Percentiles rank a stretch among this genome's conserved stretches.
Conservation (phyloP, 1,139 yeast genomes). For the Zygotorulaspora mrakii region DNA sequence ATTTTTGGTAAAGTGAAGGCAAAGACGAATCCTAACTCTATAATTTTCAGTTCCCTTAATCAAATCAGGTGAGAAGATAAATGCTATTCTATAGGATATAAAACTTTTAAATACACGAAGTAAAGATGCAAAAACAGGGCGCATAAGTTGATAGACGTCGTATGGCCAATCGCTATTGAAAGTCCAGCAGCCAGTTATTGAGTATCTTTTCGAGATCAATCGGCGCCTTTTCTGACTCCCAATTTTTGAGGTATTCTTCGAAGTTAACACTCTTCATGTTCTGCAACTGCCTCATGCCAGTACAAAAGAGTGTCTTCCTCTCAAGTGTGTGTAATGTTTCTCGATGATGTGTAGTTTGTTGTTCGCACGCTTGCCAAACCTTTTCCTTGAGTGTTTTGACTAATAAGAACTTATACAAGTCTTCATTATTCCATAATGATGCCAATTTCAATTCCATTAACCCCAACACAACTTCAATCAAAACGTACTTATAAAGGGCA, state of each 20-base stretch:
- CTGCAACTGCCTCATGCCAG: slow-evolving; percentile 17
- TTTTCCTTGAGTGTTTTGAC: slow-evolving; percentile 27
- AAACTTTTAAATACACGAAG: too few relatives aligned
- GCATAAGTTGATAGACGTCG: too few relatives aligned
- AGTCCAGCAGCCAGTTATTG: slow-evolving; percentile 25
- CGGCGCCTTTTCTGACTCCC: slow-evolving; percentile 18
- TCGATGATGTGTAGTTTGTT: slow-evolving; percentile 6
- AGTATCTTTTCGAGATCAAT: slow-evolving; percentile 23
- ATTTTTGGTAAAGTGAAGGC: slow-evolving; percentile 72
- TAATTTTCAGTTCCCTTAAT: slow-evolving; percentile 72
- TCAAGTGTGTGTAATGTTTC: slow-evolving; percentile 8
- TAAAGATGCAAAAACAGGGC: too few relatives aligned
- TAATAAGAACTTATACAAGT: slow-evolving; percentile 26
- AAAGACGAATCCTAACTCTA: slow-evolving; percentile 55
- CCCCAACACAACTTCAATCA: slow-evolving; percentile 27
- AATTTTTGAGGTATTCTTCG: slow-evolving; percentile 22
- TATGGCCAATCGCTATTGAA: slow-evolving; percentile 13
- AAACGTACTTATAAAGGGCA: slow-evolving; percentile 18
- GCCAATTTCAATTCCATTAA: slow-evolving; percentile 25
- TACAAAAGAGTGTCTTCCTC: slow-evolving; percentile 19
- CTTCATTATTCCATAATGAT: slow-evolving; percentile 28
- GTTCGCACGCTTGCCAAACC: slow-evolving; percentile 22
- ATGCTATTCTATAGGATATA: slow-evolving; percentile 3
- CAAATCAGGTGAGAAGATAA: slow-evolving; percentile 53
- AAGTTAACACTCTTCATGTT: slow-evolving; percentile 16